These are phyloP conservation scores for Zasmidium cellare DNA, from an alignment of 2,329 filamentous ascomycete genomes.

Conservation along the genomic window DNA sequence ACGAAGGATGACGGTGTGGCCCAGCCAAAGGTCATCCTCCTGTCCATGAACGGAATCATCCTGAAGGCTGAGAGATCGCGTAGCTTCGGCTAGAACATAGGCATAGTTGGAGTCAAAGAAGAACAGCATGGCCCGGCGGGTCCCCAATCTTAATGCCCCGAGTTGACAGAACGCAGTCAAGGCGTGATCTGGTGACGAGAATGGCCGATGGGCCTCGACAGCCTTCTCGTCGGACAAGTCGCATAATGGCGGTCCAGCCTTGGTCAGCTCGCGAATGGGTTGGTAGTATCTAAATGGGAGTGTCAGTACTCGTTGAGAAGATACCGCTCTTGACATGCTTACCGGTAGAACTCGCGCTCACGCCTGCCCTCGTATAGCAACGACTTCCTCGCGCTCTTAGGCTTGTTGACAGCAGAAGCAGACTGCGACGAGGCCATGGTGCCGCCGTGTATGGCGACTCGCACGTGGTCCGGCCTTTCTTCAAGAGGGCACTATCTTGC, in stretches of 20 bases:
- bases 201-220: slow-evolving; percentile 25
- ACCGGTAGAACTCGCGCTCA: slow-evolving; percentile 35
- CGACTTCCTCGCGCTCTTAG: slow-evolving; percentile 14
- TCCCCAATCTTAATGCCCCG: slow-evolving; percentile 49
- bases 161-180: slow-evolving; percentile 55
- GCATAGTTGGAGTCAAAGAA: slow-evolving; percentile 52
- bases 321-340: not conserved
- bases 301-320: not conserved
- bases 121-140: slow-evolving; percentile 54
- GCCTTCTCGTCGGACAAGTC: slow-evolving; percentile 25
- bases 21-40: slow-evolving; percentile 31
- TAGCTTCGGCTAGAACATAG: slow-evolving; percentile 57
- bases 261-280: slow-evolving; percentile 28
- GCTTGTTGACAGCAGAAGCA: slow-evolving; percentile 1
- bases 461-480: not conserved
- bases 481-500: not conserved
- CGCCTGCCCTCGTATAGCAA: slow-evolving; percentile 28
- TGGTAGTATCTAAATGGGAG: slow-evolving; percentile 27
- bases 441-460: not conserved
- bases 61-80: slow-evolving; percentile 46
- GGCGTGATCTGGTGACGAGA: slow-evolving; percentile 36
- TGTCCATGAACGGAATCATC: slow-evolving; percentile 24
- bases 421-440: slow-evolving; percentile 10
- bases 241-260: slow-evolving; percentile 26
- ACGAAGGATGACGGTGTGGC: slow-evolving; percentile 30